Conservation (phyloP, 768 basidiomycete genomes). For the Butyriboletus loyo region DNA sequence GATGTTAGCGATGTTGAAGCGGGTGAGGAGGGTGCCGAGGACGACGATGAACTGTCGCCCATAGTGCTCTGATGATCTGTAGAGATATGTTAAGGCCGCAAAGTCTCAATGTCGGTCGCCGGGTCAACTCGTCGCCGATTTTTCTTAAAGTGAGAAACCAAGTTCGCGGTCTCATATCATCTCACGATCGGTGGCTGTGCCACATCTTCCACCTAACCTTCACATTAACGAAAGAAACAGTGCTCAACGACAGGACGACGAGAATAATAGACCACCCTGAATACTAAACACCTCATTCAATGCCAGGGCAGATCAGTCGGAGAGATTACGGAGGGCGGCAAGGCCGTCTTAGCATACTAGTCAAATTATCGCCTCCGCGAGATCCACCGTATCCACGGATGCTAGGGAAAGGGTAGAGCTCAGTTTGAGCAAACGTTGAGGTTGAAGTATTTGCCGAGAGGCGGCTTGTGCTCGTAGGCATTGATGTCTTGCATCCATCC, state of each 20-base stretch:
- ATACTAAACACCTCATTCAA: neutral
- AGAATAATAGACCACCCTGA: neutral
- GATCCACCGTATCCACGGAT: too few relatives aligned
- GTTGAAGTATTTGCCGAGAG: conserved; percentile 68
- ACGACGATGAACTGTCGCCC: conserved; percentile 22
- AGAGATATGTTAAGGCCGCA: neutral
- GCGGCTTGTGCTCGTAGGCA: conserved; percentile 40
- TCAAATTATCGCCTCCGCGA: neutral
- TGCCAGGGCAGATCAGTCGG: neutral
- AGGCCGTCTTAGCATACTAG: neutral
- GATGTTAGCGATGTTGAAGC: conserved; percentile 55
- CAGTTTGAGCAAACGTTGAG: conserved; percentile 37
- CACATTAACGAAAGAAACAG: neutral
- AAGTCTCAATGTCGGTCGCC: neutral
- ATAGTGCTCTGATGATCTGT: conserved; percentile 14
- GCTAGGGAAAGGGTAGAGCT: neutral
- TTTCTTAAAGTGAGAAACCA: conserved; percentile 15
- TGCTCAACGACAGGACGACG: neutral
- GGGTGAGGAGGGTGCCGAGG: conserved; percentile 40
- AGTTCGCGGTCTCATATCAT: conserved; percentile 18
- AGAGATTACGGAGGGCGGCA: neutral
- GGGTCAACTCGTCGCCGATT: neutral
- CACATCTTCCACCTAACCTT: too few relatives aligned
- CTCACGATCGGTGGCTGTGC: conserved; percentile 33
- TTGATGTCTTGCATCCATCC: conserved; percentile 66